phyloP scores from a whole-genome alignment of 768 basidiomycete genomes.

The Lactifluus subvellereus region DNA sequence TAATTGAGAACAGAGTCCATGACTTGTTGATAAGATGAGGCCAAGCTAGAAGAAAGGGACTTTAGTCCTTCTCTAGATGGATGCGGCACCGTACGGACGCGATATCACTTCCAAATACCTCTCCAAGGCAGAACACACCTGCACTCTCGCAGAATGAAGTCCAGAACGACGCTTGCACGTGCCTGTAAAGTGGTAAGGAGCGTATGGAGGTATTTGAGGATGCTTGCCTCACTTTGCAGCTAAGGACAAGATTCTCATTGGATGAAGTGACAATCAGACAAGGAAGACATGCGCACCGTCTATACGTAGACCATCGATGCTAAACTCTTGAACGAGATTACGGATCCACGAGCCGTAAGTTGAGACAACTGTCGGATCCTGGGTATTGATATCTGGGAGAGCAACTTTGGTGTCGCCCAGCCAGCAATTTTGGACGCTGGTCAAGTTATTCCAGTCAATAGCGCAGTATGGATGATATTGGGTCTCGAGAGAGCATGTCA shows the following conservation, averaged over 20 bases:
- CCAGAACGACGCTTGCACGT: constrained; percentile 74
- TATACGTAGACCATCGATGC: constrained; percentile 82
- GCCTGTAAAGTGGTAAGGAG: constrained; percentile 33
- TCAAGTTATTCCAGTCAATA: constrained; percentile 63
- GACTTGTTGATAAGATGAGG: constrained; percentile 53
- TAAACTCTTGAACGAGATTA: constrained; percentile 60
- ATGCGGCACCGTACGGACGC: constrained; percentile 33
- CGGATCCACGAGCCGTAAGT: constrained; percentile 66
- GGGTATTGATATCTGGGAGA: constrained; percentile 75
- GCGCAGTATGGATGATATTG: constrained; percentile 77
- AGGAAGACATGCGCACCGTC: constrained; percentile 43
- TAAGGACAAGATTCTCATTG: constrained; percentile 11
- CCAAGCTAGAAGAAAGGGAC: constrained; percentile 35
- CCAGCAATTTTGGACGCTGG: constrained; percentile 76
- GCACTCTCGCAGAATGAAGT: constrained; percentile 65
- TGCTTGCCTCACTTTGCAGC: constrained; percentile 33
- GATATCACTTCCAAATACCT: constrained; percentile 57
- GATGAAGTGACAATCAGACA: background rate
- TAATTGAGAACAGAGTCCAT: constrained; percentile 70
- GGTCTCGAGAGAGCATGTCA: constrained; percentile 35
- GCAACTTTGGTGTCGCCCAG: constrained; percentile 70
- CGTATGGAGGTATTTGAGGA: constrained; percentile 2
- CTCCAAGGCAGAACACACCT: constrained; percentile 82
- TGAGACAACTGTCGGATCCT: constrained; percentile 54
- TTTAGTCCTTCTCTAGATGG: constrained; percentile 21